These are phyloP conservation scores for Leucogyrophana mollusca DNA, from an alignment of 768 basidiomycete genomes.

Conservation along the genomic window DNA sequence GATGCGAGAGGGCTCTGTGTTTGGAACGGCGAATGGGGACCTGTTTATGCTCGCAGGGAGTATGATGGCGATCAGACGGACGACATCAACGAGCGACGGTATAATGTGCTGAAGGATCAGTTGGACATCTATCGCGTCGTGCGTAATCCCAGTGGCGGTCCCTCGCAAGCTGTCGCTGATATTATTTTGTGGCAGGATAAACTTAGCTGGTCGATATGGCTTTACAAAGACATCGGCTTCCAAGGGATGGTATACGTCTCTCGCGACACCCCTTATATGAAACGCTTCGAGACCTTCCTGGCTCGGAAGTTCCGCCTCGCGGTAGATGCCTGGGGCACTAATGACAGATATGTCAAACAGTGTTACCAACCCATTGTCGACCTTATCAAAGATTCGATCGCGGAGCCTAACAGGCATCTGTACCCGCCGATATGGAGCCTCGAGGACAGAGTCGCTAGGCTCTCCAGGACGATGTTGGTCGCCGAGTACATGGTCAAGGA, in stretches of 20 bases:
- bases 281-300: constrained; percentile 34
- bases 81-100: constrained; percentile 59
- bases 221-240: constrained; percentile 45
- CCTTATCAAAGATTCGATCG: constrained; percentile 19
- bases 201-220: constrained; percentile 79
- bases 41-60: constrained; percentile 37
- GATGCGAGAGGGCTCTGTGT: constrained; percentile 25
- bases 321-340: constrained; percentile 38
- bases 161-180: background rate
- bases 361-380: constrained; percentile 17
- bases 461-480: constrained; percentile 33
- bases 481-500: constrained; percentile 32
- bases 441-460: constrained; percentile 18
- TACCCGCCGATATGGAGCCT: constrained; percentile 37
- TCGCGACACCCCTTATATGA: constrained; percentile 38
- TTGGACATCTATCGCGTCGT: constrained; percentile 65
- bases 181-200: constrained; percentile 40
- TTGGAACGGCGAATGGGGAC: constrained; percentile 43
- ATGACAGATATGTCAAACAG: constrained; percentile 27
- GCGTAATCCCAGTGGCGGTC: constrained; percentile 4
- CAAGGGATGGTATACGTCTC: constrained; percentile 39
- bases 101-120: constrained; percentile 67
- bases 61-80: constrained; percentile 55
- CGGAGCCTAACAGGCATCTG: constrained; percentile 21
- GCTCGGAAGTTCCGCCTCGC: constrained; percentile 40